These are phyloP conservation scores for Yarrowia yakushimensis DNA, from an alignment of 805 yeast species.

Conservation along the genomic window DNA sequence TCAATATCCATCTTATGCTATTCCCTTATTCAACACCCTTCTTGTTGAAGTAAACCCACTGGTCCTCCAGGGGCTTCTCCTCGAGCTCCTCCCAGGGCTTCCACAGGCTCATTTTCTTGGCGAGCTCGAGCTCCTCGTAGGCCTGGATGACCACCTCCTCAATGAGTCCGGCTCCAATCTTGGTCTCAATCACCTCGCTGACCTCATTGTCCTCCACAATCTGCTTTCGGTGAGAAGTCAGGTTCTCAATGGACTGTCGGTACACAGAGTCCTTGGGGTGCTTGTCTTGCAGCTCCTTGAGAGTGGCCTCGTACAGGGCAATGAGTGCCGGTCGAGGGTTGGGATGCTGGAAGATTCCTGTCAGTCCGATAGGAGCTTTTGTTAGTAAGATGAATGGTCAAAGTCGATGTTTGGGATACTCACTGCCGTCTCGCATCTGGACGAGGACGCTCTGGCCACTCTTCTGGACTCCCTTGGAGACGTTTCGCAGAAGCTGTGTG, in stretches of 20 bases:
- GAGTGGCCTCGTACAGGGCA: constrained; percentile 66
- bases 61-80: constrained; percentile 75
- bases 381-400: too few relatives aligned
- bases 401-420: too few relatives aligned
- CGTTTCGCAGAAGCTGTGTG: constrained; percentile 26
- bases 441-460: constrained; percentile 26
- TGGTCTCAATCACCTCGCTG: constrained; percentile 60
- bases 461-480: constrained; percentile 24
- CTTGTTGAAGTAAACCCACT: constrained; percentile 79
- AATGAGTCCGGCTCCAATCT: constrained; percentile 77
- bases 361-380: constrained; percentile 69
- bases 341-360: constrained; percentile 77
- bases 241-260: constrained; percentile 65
- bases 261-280: constrained; percentile 74
- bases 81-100: constrained; percentile 77
- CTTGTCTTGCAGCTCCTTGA: constrained; percentile 52
- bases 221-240: constrained; percentile 65
- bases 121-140: constrained; percentile 68
- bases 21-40: constrained; percentile 34
- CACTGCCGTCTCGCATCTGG: constrained; percentile 25
- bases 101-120: constrained; percentile 63
- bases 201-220: constrained; percentile 63
- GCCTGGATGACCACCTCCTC: constrained; percentile 84
- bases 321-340: constrained; percentile 76
- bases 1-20: neutral